Evolutionary conservation across 305 asterid species (phyloP), one percentile per base, ranked within the genome.

Genomic region (Plantago rigida): DNA sequence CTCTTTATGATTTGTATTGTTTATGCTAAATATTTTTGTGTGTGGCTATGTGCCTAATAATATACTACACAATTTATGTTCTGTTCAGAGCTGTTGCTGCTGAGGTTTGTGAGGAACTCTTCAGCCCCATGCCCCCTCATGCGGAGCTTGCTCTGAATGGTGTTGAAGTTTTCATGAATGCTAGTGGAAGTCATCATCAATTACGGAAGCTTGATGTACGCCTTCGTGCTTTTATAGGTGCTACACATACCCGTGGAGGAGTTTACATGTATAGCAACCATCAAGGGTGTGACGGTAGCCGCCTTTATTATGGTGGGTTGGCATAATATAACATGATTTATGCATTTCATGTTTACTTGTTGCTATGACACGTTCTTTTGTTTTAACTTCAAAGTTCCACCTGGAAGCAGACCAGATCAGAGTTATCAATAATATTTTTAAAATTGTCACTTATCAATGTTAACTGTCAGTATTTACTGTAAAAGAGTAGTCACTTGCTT

Each of bases 161-260:
- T 42, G 99, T 92, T 62, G 97, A 92, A 77, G 93, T 89, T 50
- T 86, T 86, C 59, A 76, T 92, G 83, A 92, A 92, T 86, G 99
- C 99, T 61, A 92, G 96, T 82, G 97, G 97, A 73, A 88, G 97
- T 60, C 99, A 89, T 71, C 99, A 92, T 81, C 99, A 92, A 66
- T 72, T 89, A 71, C 79, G 99, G 62, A 92, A 92, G 79, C 96
- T 92, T 63, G 97, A 92, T 79, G 57, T 92, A 64, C 91, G 96
- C 63, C 83, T 89, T 59, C 96, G 94, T 79, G 87, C 99, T 63
- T 79, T 89, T 73, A 83, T 89, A 62, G 89, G 95, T 67, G 97
- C 99, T 55, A 92, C 97, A 47, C 86, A 86, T 81, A 83, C 94
- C 55, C 95, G 96, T 70, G 99, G 99, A 69, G 99, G 96, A 68